Conservation (phyloP, 2,329 filamentous ascomycete genomes). For the Fusarium burgessii region DNA sequence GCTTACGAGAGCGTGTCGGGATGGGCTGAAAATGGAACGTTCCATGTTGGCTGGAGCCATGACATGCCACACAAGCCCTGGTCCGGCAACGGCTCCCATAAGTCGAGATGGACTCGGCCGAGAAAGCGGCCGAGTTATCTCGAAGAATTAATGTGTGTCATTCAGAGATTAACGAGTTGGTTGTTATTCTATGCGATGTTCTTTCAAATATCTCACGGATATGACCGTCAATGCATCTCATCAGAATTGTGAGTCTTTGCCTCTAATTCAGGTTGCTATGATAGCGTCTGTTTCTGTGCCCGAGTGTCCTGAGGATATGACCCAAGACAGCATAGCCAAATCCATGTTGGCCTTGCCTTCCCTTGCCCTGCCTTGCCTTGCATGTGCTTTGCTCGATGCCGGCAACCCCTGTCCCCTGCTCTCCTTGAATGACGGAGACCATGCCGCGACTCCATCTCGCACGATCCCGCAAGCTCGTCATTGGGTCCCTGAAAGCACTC, state of each 20-base stretch:
- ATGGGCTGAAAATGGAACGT: constrained; percentile 37
- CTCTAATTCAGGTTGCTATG: constrained; percentile 8
- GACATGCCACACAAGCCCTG: constrained; percentile 31
- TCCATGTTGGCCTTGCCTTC: constrained; percentile 1
- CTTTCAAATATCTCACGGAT: not conserved
- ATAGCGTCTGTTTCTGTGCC: constrained; percentile 10
- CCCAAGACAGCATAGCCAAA: constrained; percentile 19
- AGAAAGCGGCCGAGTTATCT: constrained; percentile 30
- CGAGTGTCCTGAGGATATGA: constrained; percentile 15
- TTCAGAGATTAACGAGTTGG: not conserved
- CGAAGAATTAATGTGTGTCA: not conserved
- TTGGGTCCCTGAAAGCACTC: constrained; percentile 25
- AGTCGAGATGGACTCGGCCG: constrained; percentile 30
- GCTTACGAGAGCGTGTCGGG: not conserved
- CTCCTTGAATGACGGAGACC: constrained; percentile 23
- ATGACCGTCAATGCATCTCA: constrained; percentile 1
- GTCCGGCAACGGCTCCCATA: constrained; percentile 21
- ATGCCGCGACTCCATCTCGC: constrained; percentile 24
- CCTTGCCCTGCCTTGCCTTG: constrained; percentile 4
- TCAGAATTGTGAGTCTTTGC: not conserved
- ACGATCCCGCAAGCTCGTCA: constrained; percentile 34
- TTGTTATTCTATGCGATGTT: not conserved
- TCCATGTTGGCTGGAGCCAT: constrained; percentile 36
- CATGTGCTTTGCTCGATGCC: constrained; percentile 29
- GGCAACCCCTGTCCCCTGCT: constrained; percentile 30